phyloP scores from a whole-genome alignment of 2,329 filamentous ascomycete species.

The Ophiocordyceps unilateralis region DNA sequence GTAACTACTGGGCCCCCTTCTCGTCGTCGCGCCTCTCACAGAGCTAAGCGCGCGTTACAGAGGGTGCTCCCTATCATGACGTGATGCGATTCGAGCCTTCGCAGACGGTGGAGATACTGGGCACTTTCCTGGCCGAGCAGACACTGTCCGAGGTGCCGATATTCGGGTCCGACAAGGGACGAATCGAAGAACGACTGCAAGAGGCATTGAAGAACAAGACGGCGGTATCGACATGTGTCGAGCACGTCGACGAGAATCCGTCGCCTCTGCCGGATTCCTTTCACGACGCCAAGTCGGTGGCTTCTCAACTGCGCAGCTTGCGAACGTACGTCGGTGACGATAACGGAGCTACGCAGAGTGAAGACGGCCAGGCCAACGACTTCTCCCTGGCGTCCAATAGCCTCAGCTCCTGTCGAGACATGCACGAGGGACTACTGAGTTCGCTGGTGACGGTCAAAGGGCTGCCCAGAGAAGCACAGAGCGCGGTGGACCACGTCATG shows the following conservation, averaged over 20 bases:
- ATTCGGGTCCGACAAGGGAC: constrained; percentile 34
- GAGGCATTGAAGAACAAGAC: constrained; percentile 19
- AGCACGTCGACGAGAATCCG: constrained; percentile 18
- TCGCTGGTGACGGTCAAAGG: constrained; percentile 25
- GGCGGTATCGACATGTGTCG: constrained; percentile 15
- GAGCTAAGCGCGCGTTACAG: constrained; percentile 16
- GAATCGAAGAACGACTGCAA: constrained; percentile 24
- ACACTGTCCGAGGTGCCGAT: constrained; percentile 35
- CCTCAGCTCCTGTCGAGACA: constrained; percentile 32
- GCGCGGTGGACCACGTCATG: constrained; percentile 38
- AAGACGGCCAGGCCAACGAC: constrained; percentile 13
- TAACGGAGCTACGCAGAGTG: constrained; percentile 6
- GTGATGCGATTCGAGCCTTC: constrained; percentile 41
- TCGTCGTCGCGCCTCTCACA: not conserved
- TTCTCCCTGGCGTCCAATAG: constrained; percentile 21
- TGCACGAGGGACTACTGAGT: constrained; percentile 36
- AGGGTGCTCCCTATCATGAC: constrained; percentile 32
- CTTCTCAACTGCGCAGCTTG: constrained; percentile 31
- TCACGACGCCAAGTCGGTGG: constrained; percentile 21
- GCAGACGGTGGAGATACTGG: constrained; percentile 34
- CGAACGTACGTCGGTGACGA: constrained; percentile 20
- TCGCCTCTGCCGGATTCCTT: constrained; percentile 24
- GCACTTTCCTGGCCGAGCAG: constrained; percentile 34
- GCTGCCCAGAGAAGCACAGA: constrained; percentile 32
- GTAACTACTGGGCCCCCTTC: constrained; percentile 13